A percentile compares a stretch with the other conserved stretches of the same genome.
phyloP scores from a whole-genome alignment of 192 early-diverging fungal genomes.

The Helicostylum pulchrum region DNA sequence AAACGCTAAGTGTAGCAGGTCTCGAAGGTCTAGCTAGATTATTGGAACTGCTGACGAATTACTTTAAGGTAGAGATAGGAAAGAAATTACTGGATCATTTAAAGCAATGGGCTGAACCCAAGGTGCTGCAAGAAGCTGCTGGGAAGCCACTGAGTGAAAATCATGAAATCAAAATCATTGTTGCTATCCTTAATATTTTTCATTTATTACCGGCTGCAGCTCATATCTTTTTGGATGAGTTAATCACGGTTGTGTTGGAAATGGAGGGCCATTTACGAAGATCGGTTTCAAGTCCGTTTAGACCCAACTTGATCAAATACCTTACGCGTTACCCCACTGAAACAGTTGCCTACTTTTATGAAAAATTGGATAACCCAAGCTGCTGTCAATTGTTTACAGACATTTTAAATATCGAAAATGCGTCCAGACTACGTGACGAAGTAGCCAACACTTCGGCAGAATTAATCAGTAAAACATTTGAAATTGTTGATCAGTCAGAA shows the following conservation, averaged over 20 bases:
- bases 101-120: slow-evolving; percentile 87
- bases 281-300: slow-evolving; percentile 88
- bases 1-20: slow-evolving; percentile 85
- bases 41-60: slow-evolving; percentile 90
- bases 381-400: slow-evolving; percentile 65
- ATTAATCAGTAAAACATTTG: slow-evolving; percentile 49
- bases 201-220: slow-evolving; percentile 89
- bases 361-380: slow-evolving; percentile 55
- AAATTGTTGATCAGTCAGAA: slow-evolving; percentile 4
- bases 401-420: slow-evolving; percentile 52
- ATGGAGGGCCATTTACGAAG: slow-evolving; percentile 83
- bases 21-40: slow-evolving; percentile 93
- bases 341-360: slow-evolving; percentile 79
- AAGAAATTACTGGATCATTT: slow-evolving; percentile 98
- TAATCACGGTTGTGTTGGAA: slow-evolving; percentile 83
- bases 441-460: slow-evolving; percentile 53
- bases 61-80: slow-evolving; percentile 98
- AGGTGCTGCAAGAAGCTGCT: slow-evolving; percentile 74
- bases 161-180: slow-evolving; percentile 91
- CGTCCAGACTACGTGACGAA: slow-evolving; percentile 61
- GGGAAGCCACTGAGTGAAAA: slow-evolving; percentile 82
- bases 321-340: slow-evolving; percentile 87
- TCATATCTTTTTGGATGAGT: slow-evolving; percentile 86
- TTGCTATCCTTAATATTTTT: slow-evolving; percentile 92
- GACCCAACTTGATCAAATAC: slow-evolving; percentile 84